phyloP scores from a whole-genome alignment of 495 filamentous ascomycete species.

The Penicillium crystallinum region DNA sequence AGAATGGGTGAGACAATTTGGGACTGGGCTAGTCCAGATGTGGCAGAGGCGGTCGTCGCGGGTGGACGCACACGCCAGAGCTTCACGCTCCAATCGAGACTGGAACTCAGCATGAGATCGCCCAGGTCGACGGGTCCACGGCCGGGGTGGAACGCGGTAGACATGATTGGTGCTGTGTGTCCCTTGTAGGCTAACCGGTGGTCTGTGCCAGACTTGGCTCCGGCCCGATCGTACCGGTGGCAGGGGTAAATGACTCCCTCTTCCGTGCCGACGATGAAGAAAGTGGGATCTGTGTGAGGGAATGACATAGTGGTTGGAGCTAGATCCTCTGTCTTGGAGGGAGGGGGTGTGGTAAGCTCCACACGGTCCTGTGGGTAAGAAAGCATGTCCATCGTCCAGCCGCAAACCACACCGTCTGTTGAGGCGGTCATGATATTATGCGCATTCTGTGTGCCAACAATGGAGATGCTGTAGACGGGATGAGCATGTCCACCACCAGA shows the following conservation, averaged over 20 bases:
- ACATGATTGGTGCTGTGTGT: conserved; percentile 93
- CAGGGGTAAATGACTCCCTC: conserved; percentile 94
- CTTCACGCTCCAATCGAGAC: conserved; percentile 94
- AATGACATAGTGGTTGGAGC: conserved; percentile 97
- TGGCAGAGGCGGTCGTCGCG: conserved; percentile 45
- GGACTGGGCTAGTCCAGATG: conserved; percentile 33
- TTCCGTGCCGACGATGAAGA: conserved; percentile 95
- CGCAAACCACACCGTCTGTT: conserved; percentile 93
- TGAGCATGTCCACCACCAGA: conserved; percentile 91
- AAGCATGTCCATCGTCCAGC: conserved; percentile 97
- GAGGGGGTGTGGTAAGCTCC: conserved; percentile 76
- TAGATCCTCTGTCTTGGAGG: conserved; percentile 87
- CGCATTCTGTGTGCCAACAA: conserved; percentile 96
- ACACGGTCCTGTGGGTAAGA: conserved; percentile 90
- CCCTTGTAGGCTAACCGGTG: conserved; percentile 75
- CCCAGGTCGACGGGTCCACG: conserved; percentile 90
- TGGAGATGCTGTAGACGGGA: conserved; percentile 90
- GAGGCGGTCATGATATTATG: conserved; percentile 96
- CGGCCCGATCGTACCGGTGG: conserved; percentile 93
- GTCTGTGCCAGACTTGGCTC: conserved; percentile 93
- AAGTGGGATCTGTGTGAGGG: conserved; percentile 90
- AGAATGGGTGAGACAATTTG: conserved; percentile 64
- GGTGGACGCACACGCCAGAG: conserved; percentile 85
- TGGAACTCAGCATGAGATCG: conserved; percentile 80
- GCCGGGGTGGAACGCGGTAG: conserved; percentile 88